These are phyloP conservation scores for Sphenostylis stenocarpa DNA, from an alignment of 306 rosid genomes.

Conservation along the genomic window DNA sequence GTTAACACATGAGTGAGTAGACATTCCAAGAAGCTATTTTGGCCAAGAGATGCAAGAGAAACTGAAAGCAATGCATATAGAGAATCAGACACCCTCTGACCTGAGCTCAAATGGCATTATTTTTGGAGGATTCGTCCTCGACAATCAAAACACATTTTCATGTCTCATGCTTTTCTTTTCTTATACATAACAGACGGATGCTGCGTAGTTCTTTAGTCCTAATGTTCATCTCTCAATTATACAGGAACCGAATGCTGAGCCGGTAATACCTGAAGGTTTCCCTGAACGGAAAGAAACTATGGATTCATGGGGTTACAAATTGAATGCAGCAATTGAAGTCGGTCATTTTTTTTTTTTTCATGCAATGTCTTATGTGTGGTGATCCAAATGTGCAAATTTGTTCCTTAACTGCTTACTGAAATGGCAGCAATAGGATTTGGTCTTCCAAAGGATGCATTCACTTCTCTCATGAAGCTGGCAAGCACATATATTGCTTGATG, in stretches of 20 bases:
- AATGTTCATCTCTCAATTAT: conserved; percentile 16
- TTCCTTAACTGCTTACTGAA: conserved; percentile 78
- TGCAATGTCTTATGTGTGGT: neutral
- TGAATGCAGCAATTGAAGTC: conserved; percentile 80
- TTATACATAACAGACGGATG: neutral
- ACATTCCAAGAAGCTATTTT: conserved; percentile 84
- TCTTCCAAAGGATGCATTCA: conserved; percentile 86
- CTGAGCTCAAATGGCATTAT: conserved; percentile 92
- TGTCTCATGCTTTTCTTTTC: conserved; percentile 44
- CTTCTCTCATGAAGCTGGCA: conserved; percentile 92
- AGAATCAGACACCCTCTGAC: conserved; percentile 58
- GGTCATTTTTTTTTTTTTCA: conserved; percentile 20
- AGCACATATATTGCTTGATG: conserved; percentile 7
- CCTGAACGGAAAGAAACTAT: conserved; percentile 87
- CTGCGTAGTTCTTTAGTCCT: conserved; percentile 8
- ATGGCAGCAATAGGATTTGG: conserved; percentile 98
- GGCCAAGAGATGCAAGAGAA: conserved; percentile 84
- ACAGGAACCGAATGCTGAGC: conserved; percentile 91
- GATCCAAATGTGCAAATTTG: conserved; percentile 19
- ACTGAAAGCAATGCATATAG: conserved; percentile 67
- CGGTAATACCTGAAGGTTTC: conserved; percentile 87
- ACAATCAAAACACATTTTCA: conserved; percentile 67
- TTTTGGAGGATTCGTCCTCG: conserved; percentile 95
- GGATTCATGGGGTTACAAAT: conserved; percentile 96
- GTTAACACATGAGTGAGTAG: conserved; percentile 89